A percentile compares a stretch with the other conserved stretches of the same genome.
Conservation (phyloP, 2,329 filamentous ascomycete species). For the Didymella lethalis region DNA sequence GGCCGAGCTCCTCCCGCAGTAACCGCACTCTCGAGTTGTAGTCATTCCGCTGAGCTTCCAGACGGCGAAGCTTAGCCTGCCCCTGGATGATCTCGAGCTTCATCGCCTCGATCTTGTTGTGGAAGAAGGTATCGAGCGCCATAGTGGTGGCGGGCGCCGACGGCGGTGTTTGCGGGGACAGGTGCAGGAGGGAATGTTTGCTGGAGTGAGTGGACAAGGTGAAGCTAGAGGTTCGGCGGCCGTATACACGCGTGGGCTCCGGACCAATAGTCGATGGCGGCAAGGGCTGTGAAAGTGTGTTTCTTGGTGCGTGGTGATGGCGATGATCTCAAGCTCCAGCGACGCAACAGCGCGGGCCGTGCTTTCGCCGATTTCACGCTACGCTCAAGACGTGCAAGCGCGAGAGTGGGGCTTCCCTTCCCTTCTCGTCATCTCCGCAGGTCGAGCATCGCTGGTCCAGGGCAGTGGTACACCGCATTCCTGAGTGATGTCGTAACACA, state of each 20-base stretch:
- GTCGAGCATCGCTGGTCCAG: slow-evolving; percentile 1
- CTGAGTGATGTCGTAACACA: slow-evolving; percentile 13
- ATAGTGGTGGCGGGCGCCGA: slow-evolving; percentile 66
- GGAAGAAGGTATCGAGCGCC: slow-evolving; percentile 99
- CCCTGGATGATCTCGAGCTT: slow-evolving; percentile 99
- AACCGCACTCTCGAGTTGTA: slow-evolving; percentile 98
- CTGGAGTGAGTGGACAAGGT: background rate
- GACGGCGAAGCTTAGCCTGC: slow-evolving; percentile 89
- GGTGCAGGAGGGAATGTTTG: background rate
- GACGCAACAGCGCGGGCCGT: slow-evolving; percentile 4
- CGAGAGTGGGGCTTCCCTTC: background rate
- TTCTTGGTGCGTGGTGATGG: slow-evolving; percentile 10
- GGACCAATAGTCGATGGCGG: slow-evolving; percentile 1
- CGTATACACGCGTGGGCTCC: background rate
- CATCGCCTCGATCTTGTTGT: slow-evolving; percentile 99
- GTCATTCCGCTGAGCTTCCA: slow-evolving; percentile 98
- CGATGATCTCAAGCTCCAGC: slow-evolving; percentile 15
- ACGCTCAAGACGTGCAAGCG: background rate
- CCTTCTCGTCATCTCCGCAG: slow-evolving; percentile 10
- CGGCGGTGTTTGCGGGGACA: slow-evolving; percentile 19
- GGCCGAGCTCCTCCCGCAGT: slow-evolving; percentile 90
- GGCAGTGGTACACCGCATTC: slow-evolving; percentile 9
- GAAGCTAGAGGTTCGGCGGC: slow-evolving; percentile 2
- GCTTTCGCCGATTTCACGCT: slow-evolving; percentile 5
- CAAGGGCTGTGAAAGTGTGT: slow-evolving; percentile 1